phyloP scores from a whole-genome alignment of 192 early-diverging fungal genomes.

The Chytriomyces sp. region DNA sequence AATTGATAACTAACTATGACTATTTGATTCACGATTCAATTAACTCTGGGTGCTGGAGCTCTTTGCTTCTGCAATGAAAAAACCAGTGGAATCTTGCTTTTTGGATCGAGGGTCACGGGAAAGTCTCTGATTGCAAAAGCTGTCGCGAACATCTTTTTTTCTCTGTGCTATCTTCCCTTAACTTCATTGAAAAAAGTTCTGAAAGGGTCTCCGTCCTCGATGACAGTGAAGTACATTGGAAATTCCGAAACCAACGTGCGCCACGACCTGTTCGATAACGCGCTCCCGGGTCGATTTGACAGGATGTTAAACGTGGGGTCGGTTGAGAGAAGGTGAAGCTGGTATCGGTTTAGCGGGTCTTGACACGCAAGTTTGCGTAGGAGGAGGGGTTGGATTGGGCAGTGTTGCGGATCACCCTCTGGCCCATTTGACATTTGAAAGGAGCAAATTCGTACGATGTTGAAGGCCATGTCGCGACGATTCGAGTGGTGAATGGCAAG shows the following conservation, averaged over 20 bases:
- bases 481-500: constrained; percentile 65
- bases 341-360: constrained; percentile 83
- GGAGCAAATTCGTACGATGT: constrained; percentile 97
- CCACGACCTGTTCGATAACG: constrained; percentile 93
- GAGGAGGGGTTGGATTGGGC: constrained; percentile 73
- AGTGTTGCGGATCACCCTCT: constrained; percentile 83
- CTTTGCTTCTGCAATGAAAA: constrained; percentile 92
- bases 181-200: constrained; percentile 12
- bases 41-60: constrained; percentile 96
- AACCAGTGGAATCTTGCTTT: constrained; percentile 75
- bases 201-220: neutral
- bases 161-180: constrained; percentile 79
- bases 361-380: constrained; percentile 89
- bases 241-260: constrained; percentile 98
- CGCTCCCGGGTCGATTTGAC: constrained; percentile 95
- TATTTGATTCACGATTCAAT: constrained; percentile 73
- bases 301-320: constrained; percentile 96
- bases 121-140: constrained; percentile 99
- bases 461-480: constrained; percentile 93
- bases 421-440: constrained; percentile 81
- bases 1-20: neutral
- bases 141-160: constrained; percentile 98
- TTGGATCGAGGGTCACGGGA: constrained; percentile 97
- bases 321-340: constrained; percentile 84
- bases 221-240: constrained; percentile 85